Percentiles rank a stretch among this genome's conserved stretches.
These are phyloP conservation scores for Phoma sp. DNA, from an alignment of 2,329 filamentous ascomycete genomes.

Conservation along the genomic window DNA sequence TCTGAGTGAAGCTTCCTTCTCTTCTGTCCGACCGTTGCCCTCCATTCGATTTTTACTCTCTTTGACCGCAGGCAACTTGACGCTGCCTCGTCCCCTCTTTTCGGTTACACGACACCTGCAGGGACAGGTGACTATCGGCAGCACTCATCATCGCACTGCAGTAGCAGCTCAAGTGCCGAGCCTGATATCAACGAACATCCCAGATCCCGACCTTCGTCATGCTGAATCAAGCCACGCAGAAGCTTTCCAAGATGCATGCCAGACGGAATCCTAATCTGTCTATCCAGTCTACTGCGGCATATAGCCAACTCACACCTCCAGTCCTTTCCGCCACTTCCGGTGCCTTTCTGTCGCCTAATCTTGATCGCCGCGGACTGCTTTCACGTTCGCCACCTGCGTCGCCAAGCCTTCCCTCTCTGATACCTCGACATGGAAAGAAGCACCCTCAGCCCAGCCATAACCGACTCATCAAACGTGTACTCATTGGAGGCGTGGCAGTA, in stretches of 20 bases:
- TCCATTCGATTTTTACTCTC: conserved; percentile 18
- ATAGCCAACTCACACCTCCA: conserved; percentile 42
- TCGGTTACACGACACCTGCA: conserved; percentile 28
- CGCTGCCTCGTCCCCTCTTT: conserved; percentile 21
- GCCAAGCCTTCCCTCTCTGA: conserved; percentile 71
- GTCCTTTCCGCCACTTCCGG: conserved; percentile 41
- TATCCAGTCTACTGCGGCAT: conserved; percentile 50
- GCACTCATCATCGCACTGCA: conserved; percentile 21
- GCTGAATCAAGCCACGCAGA: conserved; percentile 45
- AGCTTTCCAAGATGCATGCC: conserved; percentile 52
- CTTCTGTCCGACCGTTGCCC: conserved; percentile 28
- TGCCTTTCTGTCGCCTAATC: conserved; percentile 44
- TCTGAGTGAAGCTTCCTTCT: conserved; percentile 9
- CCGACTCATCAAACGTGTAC: conserved; percentile 62
- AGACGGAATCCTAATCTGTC: conserved; percentile 55
- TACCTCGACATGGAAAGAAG: conserved; percentile 69
- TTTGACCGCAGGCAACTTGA: conserved; percentile 19
- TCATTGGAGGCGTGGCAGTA: conserved; percentile 59
- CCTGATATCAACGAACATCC: conserved; percentile 9
- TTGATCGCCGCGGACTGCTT: conserved; percentile 61
- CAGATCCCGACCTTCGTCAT: conserved; percentile 29
- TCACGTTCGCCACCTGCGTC: conserved; percentile 74
- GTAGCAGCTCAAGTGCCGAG: conserved; percentile 7
- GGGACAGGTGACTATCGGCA: conserved; percentile 30
- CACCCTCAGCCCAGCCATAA: conserved; percentile 59